Evolutionary conservation across 441 rosid genomes (phyloP).

Genomic region (Pelargonium hybrid): DNA sequence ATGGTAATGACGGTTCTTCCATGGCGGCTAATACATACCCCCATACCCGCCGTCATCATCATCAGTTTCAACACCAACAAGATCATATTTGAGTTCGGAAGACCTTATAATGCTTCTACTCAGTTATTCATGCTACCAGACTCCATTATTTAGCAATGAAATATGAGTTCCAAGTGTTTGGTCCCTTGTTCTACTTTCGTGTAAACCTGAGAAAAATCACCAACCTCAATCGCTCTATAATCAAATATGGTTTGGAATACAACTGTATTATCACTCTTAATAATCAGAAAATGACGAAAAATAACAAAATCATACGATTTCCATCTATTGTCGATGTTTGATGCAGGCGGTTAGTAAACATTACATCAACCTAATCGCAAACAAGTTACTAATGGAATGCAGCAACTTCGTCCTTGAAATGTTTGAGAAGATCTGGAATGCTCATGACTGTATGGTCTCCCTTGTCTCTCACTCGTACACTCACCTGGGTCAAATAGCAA

Average conservation of each 20-base stretch:
- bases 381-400: constrained; percentile 40
- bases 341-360: no score
- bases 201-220: no score
- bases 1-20: background rate
- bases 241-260: no score
- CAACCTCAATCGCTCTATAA: no score
- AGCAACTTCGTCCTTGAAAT: constrained; percentile 46
- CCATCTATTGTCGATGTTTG: no score
- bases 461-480: constrained; percentile 70
- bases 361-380: background rate
- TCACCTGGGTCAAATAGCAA: constrained; percentile 42
- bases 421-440: constrained; percentile 47
- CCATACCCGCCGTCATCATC: background rate
- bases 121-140: background rate
- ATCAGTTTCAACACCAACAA: background rate
- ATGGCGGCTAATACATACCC: background rate
- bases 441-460: constrained; percentile 54
- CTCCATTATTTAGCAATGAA: no score
- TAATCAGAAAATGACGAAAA: no score
- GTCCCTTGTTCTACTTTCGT: no score
- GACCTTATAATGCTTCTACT: no score
- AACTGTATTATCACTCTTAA: no score
- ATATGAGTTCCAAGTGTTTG: no score
- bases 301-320: no score
- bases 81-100: background rate